Conservation (phyloP, 202 grass and related monocot species). For the Hordeum pubiflorum region DNA sequence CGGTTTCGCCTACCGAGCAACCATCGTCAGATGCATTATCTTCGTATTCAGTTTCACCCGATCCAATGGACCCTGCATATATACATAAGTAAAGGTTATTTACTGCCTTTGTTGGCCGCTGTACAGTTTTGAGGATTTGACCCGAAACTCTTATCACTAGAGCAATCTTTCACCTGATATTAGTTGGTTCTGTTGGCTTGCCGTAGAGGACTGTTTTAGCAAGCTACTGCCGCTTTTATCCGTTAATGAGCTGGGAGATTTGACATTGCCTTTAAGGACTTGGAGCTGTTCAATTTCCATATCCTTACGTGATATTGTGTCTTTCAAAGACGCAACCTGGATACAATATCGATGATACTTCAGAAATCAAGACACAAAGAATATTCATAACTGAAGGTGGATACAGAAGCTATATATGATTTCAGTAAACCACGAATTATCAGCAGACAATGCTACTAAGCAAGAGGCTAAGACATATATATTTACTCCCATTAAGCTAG, state of each 20-base stretch:
- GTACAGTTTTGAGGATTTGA: conserved; percentile 18
- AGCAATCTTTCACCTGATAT: conserved; percentile 28
- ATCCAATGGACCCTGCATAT: conserved; percentile 16
- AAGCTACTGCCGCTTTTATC: conserved; percentile 23
- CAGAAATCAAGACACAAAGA: neutral
- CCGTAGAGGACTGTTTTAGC: conserved; percentile 36
- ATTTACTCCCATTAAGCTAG: neutral
- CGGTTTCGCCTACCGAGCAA: conserved; percentile 63
- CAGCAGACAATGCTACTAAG: neutral
- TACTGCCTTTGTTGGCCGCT: conserved; percentile 26
- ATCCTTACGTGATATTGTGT: conserved; percentile 72
- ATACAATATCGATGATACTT: neutral
- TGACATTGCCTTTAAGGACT: conserved; percentile 47
- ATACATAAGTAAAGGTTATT: conserved; percentile 15
- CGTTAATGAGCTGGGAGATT: conserved; percentile 33
- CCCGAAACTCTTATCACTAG: neutral
- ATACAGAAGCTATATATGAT: neutral
- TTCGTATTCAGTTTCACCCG: conserved; percentile 47
- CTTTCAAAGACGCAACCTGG: conserved; percentile 89
- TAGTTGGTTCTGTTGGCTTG: conserved; percentile 36
- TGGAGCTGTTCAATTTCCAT: conserved; percentile 82
- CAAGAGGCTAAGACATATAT: neutral
- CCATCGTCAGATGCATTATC: conserved; percentile 71
- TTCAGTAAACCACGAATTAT: neutral
- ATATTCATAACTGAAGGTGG: neutral